Conservation (phyloP, 2,329 filamentous ascomycete species). For the Penicillium sp. region DNA sequence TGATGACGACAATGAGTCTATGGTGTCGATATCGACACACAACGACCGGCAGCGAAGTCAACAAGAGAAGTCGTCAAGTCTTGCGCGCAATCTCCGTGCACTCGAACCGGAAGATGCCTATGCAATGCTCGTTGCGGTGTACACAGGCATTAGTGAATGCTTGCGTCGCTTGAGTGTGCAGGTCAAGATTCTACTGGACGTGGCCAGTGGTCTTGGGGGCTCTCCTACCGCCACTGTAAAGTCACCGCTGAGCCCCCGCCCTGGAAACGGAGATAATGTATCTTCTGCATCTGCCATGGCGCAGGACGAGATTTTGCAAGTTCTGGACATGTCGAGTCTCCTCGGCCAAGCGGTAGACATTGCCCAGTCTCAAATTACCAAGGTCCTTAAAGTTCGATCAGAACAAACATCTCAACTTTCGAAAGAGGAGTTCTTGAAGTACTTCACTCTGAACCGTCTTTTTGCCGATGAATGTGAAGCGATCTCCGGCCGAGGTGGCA, state of each 20-base stretch:
- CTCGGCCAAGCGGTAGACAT: slow-evolving; percentile 66
- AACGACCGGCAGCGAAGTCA: slow-evolving; percentile 68
- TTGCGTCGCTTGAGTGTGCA: slow-evolving; percentile 82
- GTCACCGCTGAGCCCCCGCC: slow-evolving; percentile 50
- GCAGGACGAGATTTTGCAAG: slow-evolving; percentile 62
- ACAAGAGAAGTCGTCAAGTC: slow-evolving; percentile 83
- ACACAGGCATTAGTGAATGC: slow-evolving; percentile 83
- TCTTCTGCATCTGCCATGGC: slow-evolving; percentile 30
- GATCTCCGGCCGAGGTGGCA: slow-evolving; percentile 60
- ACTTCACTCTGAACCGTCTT: slow-evolving; percentile 61
- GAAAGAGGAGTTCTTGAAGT: slow-evolving; percentile 58
- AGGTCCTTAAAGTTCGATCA: slow-evolving; percentile 62
- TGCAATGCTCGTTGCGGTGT: slow-evolving; percentile 75
- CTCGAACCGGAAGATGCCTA: slow-evolving; percentile 83
- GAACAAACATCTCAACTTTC: slow-evolving; percentile 58
- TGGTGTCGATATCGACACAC: slow-evolving; percentile 79
- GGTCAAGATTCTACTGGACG: slow-evolving; percentile 90
- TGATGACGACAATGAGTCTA: slow-evolving; percentile 89
- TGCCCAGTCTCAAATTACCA: slow-evolving; percentile 62
- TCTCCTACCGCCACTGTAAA: slow-evolving; percentile 40
- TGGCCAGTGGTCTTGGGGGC: slow-evolving; percentile 64
- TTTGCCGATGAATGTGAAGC: slow-evolving; percentile 68
- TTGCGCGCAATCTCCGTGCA: slow-evolving; percentile 82
- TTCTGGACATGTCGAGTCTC: slow-evolving; percentile 63
- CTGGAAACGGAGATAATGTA: slow-evolving; percentile 42